phyloP scores from a whole-genome alignment of 2,329 filamentous ascomycete genomes.

The Thielaviopsis punctulata region DNA sequence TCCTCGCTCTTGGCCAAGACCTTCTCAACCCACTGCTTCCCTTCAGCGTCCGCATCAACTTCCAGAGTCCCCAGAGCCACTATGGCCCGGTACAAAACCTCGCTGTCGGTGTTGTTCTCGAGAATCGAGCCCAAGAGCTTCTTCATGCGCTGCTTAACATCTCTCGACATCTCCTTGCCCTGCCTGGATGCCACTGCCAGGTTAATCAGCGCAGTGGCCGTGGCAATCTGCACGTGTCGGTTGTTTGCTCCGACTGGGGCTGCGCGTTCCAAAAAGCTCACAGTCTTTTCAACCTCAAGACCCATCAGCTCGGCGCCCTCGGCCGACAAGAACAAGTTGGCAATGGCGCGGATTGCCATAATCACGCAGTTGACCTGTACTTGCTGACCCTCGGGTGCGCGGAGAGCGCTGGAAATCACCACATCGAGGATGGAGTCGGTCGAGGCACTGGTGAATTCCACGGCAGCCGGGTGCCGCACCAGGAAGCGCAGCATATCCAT shows the following conservation, averaged over 20 bases:
- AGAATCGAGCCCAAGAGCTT: constrained; percentile 47
- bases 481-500: constrained; percentile 79
- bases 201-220: constrained; percentile 72
- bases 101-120: constrained; percentile 51
- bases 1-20: constrained; percentile 29
- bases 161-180: constrained; percentile 21
- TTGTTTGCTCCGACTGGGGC: constrained; percentile 41
- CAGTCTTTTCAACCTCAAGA: constrained; percentile 38
- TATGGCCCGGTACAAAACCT: constrained; percentile 67
- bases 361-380: constrained; percentile 67
- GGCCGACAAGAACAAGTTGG: constrained; percentile 65
- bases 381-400: constrained; percentile 32
- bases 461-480: constrained; percentile 49
- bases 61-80: constrained; percentile 63
- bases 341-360: constrained; percentile 66
- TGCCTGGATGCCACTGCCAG: constrained; percentile 48
- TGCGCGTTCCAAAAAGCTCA: constrained; percentile 46
- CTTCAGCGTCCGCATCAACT: not conserved
- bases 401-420: constrained; percentile 23
- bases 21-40: constrained; percentile 22
- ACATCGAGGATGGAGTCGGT: constrained; percentile 43
- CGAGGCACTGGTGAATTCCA: constrained; percentile 36
- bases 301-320: constrained; percentile 51
- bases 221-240: constrained; percentile 66
- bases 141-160: constrained; percentile 34